Conservation (phyloP, 2,329 filamentous ascomycete species). For the Raffaelea albimanens region DNA sequence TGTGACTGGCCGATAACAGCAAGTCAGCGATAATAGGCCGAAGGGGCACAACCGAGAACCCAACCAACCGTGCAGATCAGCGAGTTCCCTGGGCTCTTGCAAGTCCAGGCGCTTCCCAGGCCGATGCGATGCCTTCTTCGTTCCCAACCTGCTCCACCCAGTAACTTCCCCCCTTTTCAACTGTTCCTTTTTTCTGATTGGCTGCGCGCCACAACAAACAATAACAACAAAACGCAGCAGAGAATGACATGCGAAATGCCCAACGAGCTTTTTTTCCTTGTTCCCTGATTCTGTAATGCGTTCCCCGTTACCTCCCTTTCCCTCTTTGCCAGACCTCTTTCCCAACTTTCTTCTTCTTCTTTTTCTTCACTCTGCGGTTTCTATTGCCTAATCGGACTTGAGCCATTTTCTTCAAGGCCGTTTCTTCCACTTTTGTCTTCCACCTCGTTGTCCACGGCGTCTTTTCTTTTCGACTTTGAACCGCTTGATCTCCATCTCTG, state of each 20-base stretch:
- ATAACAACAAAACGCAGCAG: not conserved
- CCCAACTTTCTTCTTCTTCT: not conserved
- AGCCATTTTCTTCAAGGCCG: conserved; percentile 1
- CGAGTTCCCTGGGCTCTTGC: not conserved
- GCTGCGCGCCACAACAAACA: not conserved
- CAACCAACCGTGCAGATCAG: not conserved
- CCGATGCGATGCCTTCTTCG: too few species aligned
- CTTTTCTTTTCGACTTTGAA: not conserved
- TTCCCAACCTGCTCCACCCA: too few species aligned
- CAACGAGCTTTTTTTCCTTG: too few species aligned
- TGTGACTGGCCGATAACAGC: too few species aligned
- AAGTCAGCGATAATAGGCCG: too few species aligned
- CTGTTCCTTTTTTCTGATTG: not conserved
- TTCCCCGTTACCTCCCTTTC: too few species aligned
- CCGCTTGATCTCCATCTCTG: not conserved
- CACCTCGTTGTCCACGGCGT: not conserved
- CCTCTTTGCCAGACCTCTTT: too few species aligned
- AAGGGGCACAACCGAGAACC: too few species aligned
- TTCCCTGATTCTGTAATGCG: too few species aligned
- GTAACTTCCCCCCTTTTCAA: too few species aligned
- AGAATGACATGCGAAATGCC: not conserved
- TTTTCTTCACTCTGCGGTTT: not conserved
- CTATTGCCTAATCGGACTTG: not conserved
- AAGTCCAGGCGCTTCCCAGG: too few species aligned
- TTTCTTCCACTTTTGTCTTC: not conserved